Conservation (phyloP, 1,284 basidiomycete genomes). For the Cutaneotrichosporon mucoides region DNA sequence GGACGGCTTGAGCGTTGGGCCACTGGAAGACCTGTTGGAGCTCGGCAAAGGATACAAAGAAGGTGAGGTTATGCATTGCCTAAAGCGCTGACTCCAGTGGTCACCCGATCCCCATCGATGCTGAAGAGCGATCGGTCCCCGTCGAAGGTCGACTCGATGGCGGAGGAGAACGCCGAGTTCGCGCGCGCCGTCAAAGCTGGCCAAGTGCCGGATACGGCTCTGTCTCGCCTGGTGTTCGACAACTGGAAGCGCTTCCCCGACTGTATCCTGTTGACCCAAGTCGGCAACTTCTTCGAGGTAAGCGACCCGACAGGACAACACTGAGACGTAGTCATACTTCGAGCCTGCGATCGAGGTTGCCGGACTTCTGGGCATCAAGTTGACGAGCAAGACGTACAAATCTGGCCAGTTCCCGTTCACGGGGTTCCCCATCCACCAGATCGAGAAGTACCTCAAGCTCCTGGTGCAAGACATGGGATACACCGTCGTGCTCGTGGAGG, state of each 20-base stretch:
- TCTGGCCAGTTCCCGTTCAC: conserved; percentile 62
- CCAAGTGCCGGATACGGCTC: conserved; percentile 43
- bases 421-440: conserved; percentile 80
- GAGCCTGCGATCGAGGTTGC: conserved; percentile 79
- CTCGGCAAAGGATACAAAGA: background rate
- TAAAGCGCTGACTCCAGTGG: background rate
- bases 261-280: conserved; percentile 81
- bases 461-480: conserved; percentile 75
- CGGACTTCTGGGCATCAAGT: conserved; percentile 56
- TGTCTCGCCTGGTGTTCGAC: conserved; percentile 65
- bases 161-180: conserved; percentile 14
- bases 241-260: conserved; percentile 76
- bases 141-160: no score
- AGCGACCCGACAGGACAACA: no score
- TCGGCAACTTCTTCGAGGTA: conserved; percentile 95
- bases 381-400: conserved; percentile 49
- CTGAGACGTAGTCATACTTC: conserved; percentile 96
- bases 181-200: conserved; percentile 21
- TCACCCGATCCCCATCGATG: background rate
- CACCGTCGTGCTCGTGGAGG: conserved; percentile 88
- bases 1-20: conserved; percentile 13
- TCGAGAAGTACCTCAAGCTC: conserved; percentile 79
- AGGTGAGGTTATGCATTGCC: background rate
- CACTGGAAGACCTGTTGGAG: conserved; percentile 13
- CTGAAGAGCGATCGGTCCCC: no score